Conservation (phyloP, 1,284 basidiomycete species). For the Meira miltonrushii region DNA sequence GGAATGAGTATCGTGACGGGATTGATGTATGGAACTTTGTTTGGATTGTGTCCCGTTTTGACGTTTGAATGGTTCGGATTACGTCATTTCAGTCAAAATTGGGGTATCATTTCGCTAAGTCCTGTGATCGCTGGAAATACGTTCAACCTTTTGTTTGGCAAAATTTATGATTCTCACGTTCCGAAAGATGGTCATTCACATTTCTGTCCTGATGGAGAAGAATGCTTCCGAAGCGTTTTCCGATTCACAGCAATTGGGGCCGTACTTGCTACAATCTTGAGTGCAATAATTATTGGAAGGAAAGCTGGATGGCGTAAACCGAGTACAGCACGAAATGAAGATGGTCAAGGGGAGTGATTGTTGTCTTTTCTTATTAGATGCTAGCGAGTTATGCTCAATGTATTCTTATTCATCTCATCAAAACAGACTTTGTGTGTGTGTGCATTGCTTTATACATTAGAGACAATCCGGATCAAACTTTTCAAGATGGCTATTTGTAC, state of each 20-base stretch:
- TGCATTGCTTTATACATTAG: no score
- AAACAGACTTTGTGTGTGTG: no score
- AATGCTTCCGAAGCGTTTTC: conserved; percentile 48
- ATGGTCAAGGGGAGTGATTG: no score
- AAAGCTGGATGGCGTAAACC: conserved; percentile 13
- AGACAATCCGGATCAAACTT: no score
- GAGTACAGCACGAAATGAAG: neutral
- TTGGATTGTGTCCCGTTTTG: conserved; percentile 71
- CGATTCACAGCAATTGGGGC: conserved; percentile 35
- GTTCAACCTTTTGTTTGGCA: conserved; percentile 77
- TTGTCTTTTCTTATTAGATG: no score
- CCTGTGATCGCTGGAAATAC: conserved; percentile 77
- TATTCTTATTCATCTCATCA: no score
- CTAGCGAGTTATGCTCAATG: no score
- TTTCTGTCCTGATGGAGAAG: conserved; percentile 42
- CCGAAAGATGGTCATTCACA: conserved; percentile 21
- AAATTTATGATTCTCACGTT: conserved; percentile 40
- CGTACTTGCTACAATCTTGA: conserved; percentile 26
- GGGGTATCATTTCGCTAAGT: conserved; percentile 71
- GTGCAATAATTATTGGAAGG: conserved; percentile 28
- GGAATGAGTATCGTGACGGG: conserved; percentile 69
- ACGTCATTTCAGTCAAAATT: conserved; percentile 76
- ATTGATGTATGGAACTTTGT: conserved; percentile 70
- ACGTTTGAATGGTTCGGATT: conserved; percentile 82
- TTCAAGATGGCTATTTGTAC: no score